A percentile compares a stretch with the other conserved stretches of the same genome.
phyloP scores from a whole-genome alignment of 768 basidiomycete genomes.

The Filobasidium wieringae region DNA sequence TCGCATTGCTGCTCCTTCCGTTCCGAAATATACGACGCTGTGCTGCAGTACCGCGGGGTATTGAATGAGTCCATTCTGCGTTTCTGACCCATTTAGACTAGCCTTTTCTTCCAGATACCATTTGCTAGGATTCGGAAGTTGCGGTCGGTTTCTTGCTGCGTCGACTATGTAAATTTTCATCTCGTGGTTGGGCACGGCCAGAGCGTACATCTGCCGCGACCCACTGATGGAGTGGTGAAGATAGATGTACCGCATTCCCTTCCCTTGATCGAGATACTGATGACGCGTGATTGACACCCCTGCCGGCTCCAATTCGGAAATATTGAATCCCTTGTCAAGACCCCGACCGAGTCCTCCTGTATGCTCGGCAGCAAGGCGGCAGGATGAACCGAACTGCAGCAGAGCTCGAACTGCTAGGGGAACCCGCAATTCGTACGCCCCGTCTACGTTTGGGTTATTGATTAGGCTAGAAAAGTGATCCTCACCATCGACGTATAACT shows the following conservation, averaged over 20 bases:
- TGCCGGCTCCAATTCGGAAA: conserved; percentile 63
- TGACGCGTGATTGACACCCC: conserved; percentile 50
- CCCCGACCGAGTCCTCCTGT: conserved; percentile 66
- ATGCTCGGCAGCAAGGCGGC: conserved; percentile 52
- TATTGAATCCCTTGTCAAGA: conserved; percentile 67
- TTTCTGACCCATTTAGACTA: conserved; percentile 43
- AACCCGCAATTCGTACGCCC: conserved; percentile 85
- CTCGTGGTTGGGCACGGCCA: conserved; percentile 62
- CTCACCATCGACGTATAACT: conserved; percentile 67
- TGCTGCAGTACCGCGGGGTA: conserved; percentile 48
- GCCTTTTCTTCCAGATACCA: conserved; percentile 55
- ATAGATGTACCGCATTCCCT: conserved; percentile 63
- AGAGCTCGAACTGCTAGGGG: conserved; percentile 71
- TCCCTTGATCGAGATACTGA: conserved; percentile 63
- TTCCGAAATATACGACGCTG: conserved; percentile 59
- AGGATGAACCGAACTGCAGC: conserved; percentile 72
- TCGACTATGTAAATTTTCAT: conserved; percentile 83
- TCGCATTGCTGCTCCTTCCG: conserved; percentile 66
- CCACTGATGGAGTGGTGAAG: conserved; percentile 72
- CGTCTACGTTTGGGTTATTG: conserved; percentile 89
- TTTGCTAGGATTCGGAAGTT: conserved; percentile 63
- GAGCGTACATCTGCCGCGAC: conserved; percentile 70
- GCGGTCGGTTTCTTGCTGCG: conserved; percentile 71
- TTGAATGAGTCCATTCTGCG: conserved; percentile 42
- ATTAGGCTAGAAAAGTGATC: conserved; percentile 85